phyloP scores from a whole-genome alignment of 2,329 filamentous ascomycete genomes.

The Dactylellina sp. region DNA sequence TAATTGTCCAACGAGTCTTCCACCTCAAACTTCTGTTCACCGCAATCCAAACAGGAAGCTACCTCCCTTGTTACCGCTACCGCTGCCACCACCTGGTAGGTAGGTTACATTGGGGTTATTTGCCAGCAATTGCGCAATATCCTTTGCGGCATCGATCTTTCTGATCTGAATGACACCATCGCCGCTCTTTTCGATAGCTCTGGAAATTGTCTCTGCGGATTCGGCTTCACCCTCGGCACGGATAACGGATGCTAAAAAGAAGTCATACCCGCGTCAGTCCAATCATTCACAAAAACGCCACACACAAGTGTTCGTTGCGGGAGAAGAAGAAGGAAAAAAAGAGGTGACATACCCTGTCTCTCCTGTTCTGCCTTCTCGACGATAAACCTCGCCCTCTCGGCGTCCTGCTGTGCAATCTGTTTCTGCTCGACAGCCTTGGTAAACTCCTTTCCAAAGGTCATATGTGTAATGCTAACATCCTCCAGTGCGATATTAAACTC shows the following conservation, averaged over 20 bases:
- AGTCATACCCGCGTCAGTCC: too few species aligned
- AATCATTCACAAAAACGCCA: too few species aligned
- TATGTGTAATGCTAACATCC: constrained; percentile 99
- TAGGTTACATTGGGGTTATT: constrained; percentile 96
- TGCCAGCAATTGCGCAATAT: constrained; percentile 91
- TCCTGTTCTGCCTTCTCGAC: constrained; percentile 99
- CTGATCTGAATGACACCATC: constrained; percentile 95
- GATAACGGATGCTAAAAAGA: constrained; percentile 73
- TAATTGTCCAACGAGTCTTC: not conserved
- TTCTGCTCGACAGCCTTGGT: constrained; percentile 99
- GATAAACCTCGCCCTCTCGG: constrained; percentile 95
- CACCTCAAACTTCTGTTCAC: constrained; percentile 44
- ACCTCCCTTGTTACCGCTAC: constrained; percentile 72
- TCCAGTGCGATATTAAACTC: constrained; percentile 99
- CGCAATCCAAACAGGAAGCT: constrained; percentile 74
- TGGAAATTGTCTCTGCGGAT: constrained; percentile 93
- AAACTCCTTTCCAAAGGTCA: constrained; percentile 99
- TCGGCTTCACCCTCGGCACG: constrained; percentile 97
- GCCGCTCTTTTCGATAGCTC: constrained; percentile 90
- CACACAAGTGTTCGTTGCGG: constrained; percentile 9
- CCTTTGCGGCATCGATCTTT: constrained; percentile 95
- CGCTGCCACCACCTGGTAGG: constrained; percentile 76
- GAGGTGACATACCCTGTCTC: constrained; percentile 80
- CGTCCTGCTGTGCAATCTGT: constrained; percentile 99
- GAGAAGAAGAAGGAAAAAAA: not conserved